Evolutionary conservation across 2,329 filamentous ascomycete species (phyloP).

Genomic region (Fusarium sp.): DNA sequence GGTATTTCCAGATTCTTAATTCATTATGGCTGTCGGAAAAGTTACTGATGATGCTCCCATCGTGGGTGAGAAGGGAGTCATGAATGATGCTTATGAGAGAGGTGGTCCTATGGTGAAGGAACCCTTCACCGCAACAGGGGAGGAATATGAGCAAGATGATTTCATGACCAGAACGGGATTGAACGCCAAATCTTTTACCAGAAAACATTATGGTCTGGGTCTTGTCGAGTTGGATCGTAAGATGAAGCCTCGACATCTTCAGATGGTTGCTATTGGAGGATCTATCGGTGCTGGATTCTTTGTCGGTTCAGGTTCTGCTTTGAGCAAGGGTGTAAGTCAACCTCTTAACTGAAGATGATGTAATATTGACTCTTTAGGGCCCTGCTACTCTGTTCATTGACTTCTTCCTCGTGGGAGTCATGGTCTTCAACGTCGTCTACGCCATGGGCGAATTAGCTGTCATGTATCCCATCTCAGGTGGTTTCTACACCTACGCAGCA

Average conservation of each 20-base stretch:
- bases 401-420: conserved; percentile 68
- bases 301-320: conserved; percentile 67
- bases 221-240: conserved; percentile 55
- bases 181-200: conserved; percentile 39
- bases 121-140: conserved; percentile 13
- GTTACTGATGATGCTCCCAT: conserved; percentile 8
- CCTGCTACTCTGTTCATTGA: conserved; percentile 60
- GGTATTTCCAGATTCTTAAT: background rate
- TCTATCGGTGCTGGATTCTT: conserved; percentile 73
- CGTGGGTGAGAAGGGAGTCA: conserved; percentile 14
- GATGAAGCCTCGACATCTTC: conserved; percentile 68
- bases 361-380: conserved; percentile 41
- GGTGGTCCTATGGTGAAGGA: conserved; percentile 12
- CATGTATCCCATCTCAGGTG: conserved; percentile 71
- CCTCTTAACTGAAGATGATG: accelerated
- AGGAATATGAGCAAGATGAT: conserved; percentile 39
- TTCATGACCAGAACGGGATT: conserved; percentile 46
- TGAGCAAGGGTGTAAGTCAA: conserved; percentile 56
- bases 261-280: conserved; percentile 72
- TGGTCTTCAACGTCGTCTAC: conserved; percentile 71
- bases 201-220: conserved; percentile 42
- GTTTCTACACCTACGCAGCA: conserved; percentile 60
- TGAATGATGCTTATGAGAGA: conserved; percentile 20
- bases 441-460: conserved; percentile 71
- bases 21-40: conserved; percentile 28